phyloP scores from a whole-genome alignment of 2,329 filamentous ascomycete species.

The Fusarium sp. region DNA sequence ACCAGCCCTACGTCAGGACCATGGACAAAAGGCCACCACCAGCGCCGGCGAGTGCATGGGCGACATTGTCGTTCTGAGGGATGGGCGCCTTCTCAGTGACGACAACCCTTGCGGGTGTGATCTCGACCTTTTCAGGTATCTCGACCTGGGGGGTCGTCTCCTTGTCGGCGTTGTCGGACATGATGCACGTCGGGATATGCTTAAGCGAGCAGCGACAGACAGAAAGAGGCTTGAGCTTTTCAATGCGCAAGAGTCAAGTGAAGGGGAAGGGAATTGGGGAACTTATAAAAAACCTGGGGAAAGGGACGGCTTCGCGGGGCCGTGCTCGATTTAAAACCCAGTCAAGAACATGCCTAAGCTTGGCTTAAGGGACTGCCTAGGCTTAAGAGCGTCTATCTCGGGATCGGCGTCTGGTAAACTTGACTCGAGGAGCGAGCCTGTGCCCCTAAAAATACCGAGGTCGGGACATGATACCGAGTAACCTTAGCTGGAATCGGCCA shows the following conservation, averaged over 20 bases:
- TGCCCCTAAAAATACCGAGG: constrained; percentile 38
- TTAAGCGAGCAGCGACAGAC: constrained; percentile 20
- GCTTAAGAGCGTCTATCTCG: constrained; percentile 21
- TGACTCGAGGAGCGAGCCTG: constrained; percentile 17
- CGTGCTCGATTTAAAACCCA: constrained; percentile 32
- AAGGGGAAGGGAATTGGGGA: constrained; percentile 14
- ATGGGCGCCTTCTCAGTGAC: constrained; percentile 67
- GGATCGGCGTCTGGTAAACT: constrained; percentile 24
- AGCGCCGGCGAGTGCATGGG: constrained; percentile 91
- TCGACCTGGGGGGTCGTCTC: constrained; percentile 37
- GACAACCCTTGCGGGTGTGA: constrained; percentile 27
- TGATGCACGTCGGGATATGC: constrained; percentile 17
- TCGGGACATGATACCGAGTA: constrained; percentile 36
- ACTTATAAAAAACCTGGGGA: constrained; percentile 31
- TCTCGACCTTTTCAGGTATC: constrained; percentile 35
- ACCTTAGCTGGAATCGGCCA: constrained; percentile 30
- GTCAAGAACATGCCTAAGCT: constrained; percentile 4
- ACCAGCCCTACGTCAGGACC: constrained; percentile 80
- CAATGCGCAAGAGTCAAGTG: too few species aligned
- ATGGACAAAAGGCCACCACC: constrained; percentile 96
- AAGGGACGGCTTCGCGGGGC: constrained; percentile 24
- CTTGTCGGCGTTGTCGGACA: constrained; percentile 39
- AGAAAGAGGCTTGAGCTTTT: constrained; percentile 6
- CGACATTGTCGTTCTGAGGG: constrained; percentile 95
- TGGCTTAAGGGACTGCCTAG: background rate